Evolutionary conservation across 2,329 filamentous ascomycete species (phyloP).

Genomic region (Ophiocordyceps camponoti-leonardi): DNA sequence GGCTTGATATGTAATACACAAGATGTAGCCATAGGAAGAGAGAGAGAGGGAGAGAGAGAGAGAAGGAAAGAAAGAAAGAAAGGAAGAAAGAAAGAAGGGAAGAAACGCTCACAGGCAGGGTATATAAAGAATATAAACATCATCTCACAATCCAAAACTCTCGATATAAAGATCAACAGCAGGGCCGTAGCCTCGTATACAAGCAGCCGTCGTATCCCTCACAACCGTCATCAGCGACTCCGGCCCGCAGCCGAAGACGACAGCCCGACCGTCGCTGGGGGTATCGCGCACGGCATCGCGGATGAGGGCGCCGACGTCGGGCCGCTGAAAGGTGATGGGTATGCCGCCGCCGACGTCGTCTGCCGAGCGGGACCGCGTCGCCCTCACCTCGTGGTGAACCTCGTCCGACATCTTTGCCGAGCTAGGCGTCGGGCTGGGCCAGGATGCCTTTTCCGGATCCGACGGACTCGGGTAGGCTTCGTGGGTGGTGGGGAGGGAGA

Average conservation of each 20-base stretch:
- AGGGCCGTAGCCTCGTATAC: slow-evolving; percentile 22
- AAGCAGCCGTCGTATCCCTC: slow-evolving; percentile 20
- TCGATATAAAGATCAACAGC: slow-evolving; percentile 30
- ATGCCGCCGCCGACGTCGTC: slow-evolving; percentile 4
- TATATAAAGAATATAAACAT: neutral
- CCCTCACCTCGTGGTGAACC: neutral
- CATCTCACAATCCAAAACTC: slow-evolving; percentile 23
- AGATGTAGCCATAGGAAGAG: too few species aligned
- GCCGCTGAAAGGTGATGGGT: slow-evolving; percentile 15
- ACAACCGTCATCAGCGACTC: slow-evolving; percentile 22
- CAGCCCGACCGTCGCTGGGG: slow-evolving; percentile 14
- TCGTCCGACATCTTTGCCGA: neutral
- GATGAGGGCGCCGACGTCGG: slow-evolving; percentile 19
- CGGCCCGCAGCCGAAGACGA: slow-evolving; percentile 30
- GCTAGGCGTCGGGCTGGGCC: neutral
- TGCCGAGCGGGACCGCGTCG: neutral
- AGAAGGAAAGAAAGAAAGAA: neutral
- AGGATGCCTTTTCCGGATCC: slow-evolving; percentile 2
- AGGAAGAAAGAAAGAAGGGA: neutral
- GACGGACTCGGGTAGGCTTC: neutral
- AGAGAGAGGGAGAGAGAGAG: neutral
- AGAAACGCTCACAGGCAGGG: neutral
- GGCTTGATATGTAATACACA: too few species aligned
- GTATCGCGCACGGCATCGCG: slow-evolving; percentile 11
- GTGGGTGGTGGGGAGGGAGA: neutral